These are phyloP conservation scores for Ogataea populi-albae DNA, from an alignment of 805 yeast genomes.

Conservation along the genomic window DNA sequence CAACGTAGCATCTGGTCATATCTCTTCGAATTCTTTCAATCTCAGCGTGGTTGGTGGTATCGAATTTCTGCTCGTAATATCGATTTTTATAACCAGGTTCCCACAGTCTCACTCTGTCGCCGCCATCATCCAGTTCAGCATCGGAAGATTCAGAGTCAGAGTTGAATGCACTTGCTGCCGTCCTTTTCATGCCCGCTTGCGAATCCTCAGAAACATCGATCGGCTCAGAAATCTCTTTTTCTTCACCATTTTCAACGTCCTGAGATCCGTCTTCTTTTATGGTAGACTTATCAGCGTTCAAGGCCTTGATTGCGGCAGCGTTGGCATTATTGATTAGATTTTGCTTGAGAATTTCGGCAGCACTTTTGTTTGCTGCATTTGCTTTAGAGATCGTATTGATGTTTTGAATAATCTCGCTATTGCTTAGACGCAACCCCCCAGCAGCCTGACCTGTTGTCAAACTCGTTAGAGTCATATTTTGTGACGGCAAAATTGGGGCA, in stretches of 20 bases:
- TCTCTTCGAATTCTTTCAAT: slow-evolving; percentile 51
- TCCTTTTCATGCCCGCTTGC: slow-evolving; percentile 20
- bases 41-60: slow-evolving; percentile 50
- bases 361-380: slow-evolving; percentile 64
- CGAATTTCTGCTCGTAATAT: slow-evolving; percentile 76
- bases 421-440: slow-evolving; percentile 58
- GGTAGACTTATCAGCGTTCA: neutral
- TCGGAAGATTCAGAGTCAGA: slow-evolving; percentile 33
- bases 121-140: slow-evolving; percentile 41
- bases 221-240: slow-evolving; percentile 28
- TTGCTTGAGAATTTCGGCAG: slow-evolving; percentile 58
- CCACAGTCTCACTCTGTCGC: slow-evolving; percentile 61
- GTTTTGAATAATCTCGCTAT: slow-evolving; percentile 67
- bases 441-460: slow-evolving; percentile 66
- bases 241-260: slow-evolving; percentile 8
- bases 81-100: slow-evolving; percentile 85
- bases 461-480: slow-evolving; percentile 73
- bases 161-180: slow-evolving; percentile 22
- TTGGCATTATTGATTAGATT: slow-evolving; percentile 26
- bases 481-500: slow-evolving; percentile 68
- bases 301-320: neutral
- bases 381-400: slow-evolving; percentile 64
- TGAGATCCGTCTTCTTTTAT: neutral
- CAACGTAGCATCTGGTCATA: slow-evolving; percentile 73
- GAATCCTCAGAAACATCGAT: slow-evolving; percentile 26